Base-by-base conservation (phyloP, 805 yeast genomes). In the Cyberlindnera bimundalis region DNA sequence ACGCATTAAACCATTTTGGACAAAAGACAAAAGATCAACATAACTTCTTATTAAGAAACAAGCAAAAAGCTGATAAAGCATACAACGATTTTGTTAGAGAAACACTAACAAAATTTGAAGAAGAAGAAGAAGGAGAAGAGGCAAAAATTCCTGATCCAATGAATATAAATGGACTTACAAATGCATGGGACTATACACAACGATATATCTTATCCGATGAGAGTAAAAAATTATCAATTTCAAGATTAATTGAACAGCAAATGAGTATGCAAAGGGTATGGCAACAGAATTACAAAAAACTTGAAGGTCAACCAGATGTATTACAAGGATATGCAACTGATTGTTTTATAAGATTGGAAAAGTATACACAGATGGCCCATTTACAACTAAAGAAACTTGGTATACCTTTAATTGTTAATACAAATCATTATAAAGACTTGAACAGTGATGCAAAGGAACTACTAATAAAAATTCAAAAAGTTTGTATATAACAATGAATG, bases 121-220 rank as follows among this genome's bases (percentile, higher is more conserved):
- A 36, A 4, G 33, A 11, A 7, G 14, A 12, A 18, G n/a, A 23
- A 9, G 17, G 5, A 7, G 15, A 15, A 4, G 17, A 11, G 6
- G 29, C n/a, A 9, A 4, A 4, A 4, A 16, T n/a, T 5, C 19
- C 29, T 3, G 36, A 35, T 8, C 39, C 39, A 6, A 5, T 12
- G 13, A 20, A 11, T 4, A 31, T 40, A 10, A 23, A 6, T 2
- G 20, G 27, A 9, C 15, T 35, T 10, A 35, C 34, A 4, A 39
- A 38, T 32, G 46, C 46, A 9, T 38, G 42, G 46, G 9, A 6
- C 11, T 42, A 34, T 12, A 38, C 37, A 19, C 25, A 27, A 20
- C n/a, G 18, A 14, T n/a, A 38, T 14, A n/a, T 42, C 3, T 28
- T 42, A 7, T 8, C 27, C 2, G 36, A 29, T 16, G 12, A 23